Percentiles rank a stretch among this genome's conserved stretches.
Evolutionary conservation across 306 rosid species (phyloP).

Genomic region (Pueraria montana): DNA sequence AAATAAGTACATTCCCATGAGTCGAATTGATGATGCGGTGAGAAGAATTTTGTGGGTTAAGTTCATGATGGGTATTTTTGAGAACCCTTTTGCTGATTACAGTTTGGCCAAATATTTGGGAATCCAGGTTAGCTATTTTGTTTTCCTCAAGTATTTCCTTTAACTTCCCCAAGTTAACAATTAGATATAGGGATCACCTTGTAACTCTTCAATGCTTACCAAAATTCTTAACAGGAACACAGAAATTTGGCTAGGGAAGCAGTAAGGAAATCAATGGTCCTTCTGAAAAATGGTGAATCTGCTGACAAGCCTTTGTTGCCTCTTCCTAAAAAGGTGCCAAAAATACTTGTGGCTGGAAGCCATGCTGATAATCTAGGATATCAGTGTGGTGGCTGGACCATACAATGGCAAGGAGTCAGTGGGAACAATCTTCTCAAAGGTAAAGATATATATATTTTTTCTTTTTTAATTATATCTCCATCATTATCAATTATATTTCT

Average conservation of each 20-base stretch:
- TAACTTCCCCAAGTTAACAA: conserved; percentile 4
- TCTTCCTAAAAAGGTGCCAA: conserved; percentile 56
- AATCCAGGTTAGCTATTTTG: conserved; percentile 49
- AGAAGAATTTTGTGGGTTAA: conserved; percentile 60
- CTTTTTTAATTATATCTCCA: background rate
- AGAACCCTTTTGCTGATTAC: conserved; percentile 58
- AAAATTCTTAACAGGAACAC: conserved; percentile 55
- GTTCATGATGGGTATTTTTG: conserved; percentile 62
- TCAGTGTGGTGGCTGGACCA: conserved; percentile 73
- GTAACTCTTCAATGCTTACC: background rate
- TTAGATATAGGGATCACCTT: conserved; percentile 22
- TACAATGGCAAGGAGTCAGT: conserved; percentile 67
- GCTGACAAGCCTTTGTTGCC: conserved; percentile 51
- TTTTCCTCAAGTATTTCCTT: conserved; percentile 3
- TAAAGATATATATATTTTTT: background rate
- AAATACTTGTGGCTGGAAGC: conserved; percentile 66
- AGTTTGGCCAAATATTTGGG: conserved; percentile 58
- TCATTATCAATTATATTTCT: background rate
- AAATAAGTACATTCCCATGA: conserved; percentile 54
- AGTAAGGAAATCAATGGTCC: conserved; percentile 62
- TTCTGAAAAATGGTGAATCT: conserved; percentile 56
- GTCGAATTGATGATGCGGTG: conserved; percentile 65
- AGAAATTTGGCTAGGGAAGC: conserved; percentile 61
- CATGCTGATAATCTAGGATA: conserved; percentile 72
- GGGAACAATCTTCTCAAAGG: conserved; percentile 58